Evolutionary conservation across 116 monocot species (phyloP), one percentile per base, ranked within the genome.

Genomic region (Phalaenopsis hybrid): DNA sequence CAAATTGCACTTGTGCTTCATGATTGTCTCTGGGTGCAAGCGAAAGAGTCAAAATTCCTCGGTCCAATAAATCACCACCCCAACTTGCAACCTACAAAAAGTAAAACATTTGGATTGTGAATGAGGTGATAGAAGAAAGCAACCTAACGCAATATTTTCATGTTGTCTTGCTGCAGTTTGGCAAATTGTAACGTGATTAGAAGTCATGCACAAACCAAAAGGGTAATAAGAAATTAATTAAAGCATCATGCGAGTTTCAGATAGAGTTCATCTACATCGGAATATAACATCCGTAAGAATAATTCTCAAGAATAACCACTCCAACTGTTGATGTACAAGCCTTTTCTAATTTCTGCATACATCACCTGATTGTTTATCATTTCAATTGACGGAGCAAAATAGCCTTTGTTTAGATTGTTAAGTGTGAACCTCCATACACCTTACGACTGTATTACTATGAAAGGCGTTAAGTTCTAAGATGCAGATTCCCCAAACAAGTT

Each of bases 1-100:
- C 90, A 77, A 90, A 90, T 74, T 90, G 90, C 12, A 90, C 90
- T 75, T 90, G 90, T 4, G 90, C 90, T 81, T 90, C 90, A 51
- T 90, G 90, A 0, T 82, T 75, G 81, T 90, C 90, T 49, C 87
- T 52, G 4, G 90, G 90, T 12, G 90, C 90, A 43, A 90, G 83
- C 10, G 90, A 90, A 87, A 90, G 79, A 31, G 90, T 81, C 20
- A 87, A 69, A 50, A 90, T 83, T 81, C 85, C 67, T 5, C 85
- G 80, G 2, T 87, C 83, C 25, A 87, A 83, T 15, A 90, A 85
- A 74, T 83, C 85, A 28, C 83, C 85, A 57, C 90, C 90, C 85
- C 85, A 90, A 76, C 90, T 90, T 7, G 90, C 90, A 72, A 90
- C 90, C 90, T 90, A 73, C 41, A 41, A 15, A 72, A 72, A 72